Conservation (phyloP, 768 basidiomycete species). For the Mycena metata region DNA sequence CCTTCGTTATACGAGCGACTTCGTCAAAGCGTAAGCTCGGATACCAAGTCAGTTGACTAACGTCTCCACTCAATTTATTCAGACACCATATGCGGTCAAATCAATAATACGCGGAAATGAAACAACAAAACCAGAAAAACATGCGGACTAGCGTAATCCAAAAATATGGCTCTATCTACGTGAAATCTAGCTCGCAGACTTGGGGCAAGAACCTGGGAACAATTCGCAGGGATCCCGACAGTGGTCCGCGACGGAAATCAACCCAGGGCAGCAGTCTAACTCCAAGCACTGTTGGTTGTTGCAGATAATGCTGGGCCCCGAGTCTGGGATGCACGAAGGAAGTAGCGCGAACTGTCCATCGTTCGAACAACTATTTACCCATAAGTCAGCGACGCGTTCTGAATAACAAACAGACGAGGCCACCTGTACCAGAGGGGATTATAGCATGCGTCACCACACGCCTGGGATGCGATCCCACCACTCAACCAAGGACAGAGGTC, state of each 20-base stretch:
- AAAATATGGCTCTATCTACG: no score
- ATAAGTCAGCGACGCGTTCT: not conserved
- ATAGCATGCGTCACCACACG: not conserved
- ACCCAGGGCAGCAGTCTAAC: not conserved
- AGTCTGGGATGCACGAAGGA: slow-evolving; percentile 1
- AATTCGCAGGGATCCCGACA: slow-evolving; percentile 17
- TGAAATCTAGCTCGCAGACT: no score
- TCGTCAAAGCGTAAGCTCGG: no score
- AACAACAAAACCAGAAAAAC: no score
- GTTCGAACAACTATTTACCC: slow-evolving; percentile 1
- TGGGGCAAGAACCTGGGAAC: not conserved
- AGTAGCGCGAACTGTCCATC: not conserved
- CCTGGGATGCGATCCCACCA: not conserved
- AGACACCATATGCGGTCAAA: no score
- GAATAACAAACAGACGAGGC: no score
- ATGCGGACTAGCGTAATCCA: no score
- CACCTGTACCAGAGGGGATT: not conserved
- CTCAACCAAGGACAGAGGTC: not conserved
- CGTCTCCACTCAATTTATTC: no score
- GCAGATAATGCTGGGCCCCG: not conserved
- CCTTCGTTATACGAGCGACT: no score
- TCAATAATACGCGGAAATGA: no score
- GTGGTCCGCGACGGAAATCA: slow-evolving; percentile 16
- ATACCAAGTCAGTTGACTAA: no score
- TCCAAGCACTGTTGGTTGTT: slow-evolving; percentile 2